Conservation (phyloP, 805 yeast species). For the Starmerella vaccinii region DNA sequence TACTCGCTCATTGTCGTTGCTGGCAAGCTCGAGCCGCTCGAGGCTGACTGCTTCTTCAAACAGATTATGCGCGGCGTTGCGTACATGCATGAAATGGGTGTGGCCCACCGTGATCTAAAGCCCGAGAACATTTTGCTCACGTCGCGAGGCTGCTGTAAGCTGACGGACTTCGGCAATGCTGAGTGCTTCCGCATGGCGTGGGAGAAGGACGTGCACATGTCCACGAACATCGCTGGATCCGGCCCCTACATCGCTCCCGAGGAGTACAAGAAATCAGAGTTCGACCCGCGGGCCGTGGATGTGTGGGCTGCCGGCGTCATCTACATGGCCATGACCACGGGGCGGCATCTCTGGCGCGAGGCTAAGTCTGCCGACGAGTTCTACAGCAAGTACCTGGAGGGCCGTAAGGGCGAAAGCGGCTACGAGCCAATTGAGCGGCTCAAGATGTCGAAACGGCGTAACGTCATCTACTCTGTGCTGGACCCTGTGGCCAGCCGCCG, state of each 20-base stretch:
- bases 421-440: conserved; percentile 82
- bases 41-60: conserved; percentile 80
- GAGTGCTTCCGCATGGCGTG: conserved; percentile 82
- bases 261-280: conserved; percentile 46
- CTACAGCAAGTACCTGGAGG: conserved; percentile 58
- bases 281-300: conserved; percentile 72
- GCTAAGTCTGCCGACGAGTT: conserved; percentile 71
- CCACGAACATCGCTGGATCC: conserved; percentile 67
- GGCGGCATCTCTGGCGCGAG: conserved; percentile 80
- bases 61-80: conserved; percentile 72
- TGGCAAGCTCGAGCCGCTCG: conserved; percentile 44
- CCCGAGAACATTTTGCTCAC: conserved; percentile 77
- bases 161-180: conserved; percentile 82
- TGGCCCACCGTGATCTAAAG: conserved; percentile 84
- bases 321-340: conserved; percentile 72
- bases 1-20: conserved; percentile 49
- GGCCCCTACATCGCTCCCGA: conserved; percentile 91
- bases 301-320: conserved; percentile 81
- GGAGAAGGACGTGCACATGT: conserved; percentile 59
- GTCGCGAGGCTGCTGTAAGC: conserved; percentile 51
- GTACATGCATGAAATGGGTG: conserved; percentile 81
- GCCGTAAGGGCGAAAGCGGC: conserved; percentile 70
- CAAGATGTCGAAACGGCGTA: conserved; percentile 78
- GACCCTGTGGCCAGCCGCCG: conserved; percentile 83
- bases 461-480: conserved; percentile 80